A percentile compares a stretch with the other conserved stretches of the same genome.
Conservation (phyloP, 345 rosid genomes). For the Garcia nutans region DNA sequence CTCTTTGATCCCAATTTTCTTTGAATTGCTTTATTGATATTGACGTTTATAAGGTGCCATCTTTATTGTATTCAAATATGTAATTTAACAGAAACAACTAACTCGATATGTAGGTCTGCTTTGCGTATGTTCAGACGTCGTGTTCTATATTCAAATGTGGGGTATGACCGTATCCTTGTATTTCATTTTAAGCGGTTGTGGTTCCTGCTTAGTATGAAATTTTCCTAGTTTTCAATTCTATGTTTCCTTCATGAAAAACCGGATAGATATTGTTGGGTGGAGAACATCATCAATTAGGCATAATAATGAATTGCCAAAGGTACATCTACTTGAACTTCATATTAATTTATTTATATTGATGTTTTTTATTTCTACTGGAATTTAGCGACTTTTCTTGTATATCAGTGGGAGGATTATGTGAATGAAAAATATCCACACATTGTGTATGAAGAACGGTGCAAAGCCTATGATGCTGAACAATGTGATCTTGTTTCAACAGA, state of each 20-base stretch:
- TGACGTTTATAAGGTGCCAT: slow-evolving; percentile 10
- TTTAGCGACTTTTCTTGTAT: slow-evolving; percentile 9
- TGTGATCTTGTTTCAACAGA: slow-evolving; percentile 39
- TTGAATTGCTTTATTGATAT: slow-evolving; percentile 6
- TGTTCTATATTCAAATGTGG: slow-evolving; percentile 83
- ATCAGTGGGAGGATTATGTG: slow-evolving; percentile 67
- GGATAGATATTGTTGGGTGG: slow-evolving; percentile 92
- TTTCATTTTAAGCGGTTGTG: neutral
- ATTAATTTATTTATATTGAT: neutral
- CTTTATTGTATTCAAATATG: neutral
- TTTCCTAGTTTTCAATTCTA: neutral
- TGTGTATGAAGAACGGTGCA: slow-evolving; percentile 85
- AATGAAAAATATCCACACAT: slow-evolving; percentile 85
- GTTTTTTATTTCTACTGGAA: slow-evolving; percentile 4
- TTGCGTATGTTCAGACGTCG: slow-evolving; percentile 71
- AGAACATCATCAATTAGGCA: slow-evolving; percentile 94
- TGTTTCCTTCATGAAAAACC: slow-evolving; percentile 43
- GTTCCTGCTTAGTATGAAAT: neutral
- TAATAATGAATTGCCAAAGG: slow-evolving; percentile 81
- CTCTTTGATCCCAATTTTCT: neutral
- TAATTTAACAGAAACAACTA: slow-evolving; percentile 18
- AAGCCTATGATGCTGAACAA: slow-evolving; percentile 52
- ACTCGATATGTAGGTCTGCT: slow-evolving; percentile 71
- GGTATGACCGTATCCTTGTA: slow-evolving; percentile 83
- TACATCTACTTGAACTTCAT: slow-evolving; percentile 16